Evolutionary conservation across 2,329 filamentous ascomycete genomes (phyloP), one percentile per base, ranked within the genome.

Genomic region (Cordyceps tenuipes): DNA sequence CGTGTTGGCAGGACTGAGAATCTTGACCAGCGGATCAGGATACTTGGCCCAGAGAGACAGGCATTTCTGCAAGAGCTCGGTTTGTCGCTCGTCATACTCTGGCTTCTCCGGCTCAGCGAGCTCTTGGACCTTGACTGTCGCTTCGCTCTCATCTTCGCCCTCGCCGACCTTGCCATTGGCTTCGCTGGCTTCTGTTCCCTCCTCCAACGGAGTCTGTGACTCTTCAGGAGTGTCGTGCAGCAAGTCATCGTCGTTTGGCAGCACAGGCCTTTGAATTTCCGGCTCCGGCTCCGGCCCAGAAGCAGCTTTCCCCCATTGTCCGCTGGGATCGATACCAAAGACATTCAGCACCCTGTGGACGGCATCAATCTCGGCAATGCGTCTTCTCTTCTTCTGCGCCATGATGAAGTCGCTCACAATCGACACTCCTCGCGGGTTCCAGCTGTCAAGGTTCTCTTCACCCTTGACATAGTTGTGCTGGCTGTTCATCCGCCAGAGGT

Each of bases 401-500:
- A 80, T 75, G 59, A 97, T 87, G 68, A 88, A 96, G 72, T 99
- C 94, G 61, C 86, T 85, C n/a, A 99, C 87, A 0, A 99, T 77
- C 0, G 91, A 95, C 3, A 97, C 89, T 41, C 94, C 91, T 47
- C 94, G 84, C 2, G 94, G 93, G 8, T 87, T 85, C 94, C 94
- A 99, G 60, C 86, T 85, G 2, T 80, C 85, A 44, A 99, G 78
- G 53, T 87, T 82, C 72, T 99, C 94, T 73, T 99, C 92, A 59
- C 94, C 94, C 72, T 96, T 97, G 67, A 99, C 90, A 69, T 97
- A 97, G 71, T 96, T 91, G 68, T 96, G 89, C 62, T 90, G 87
- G 17, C 92, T 97, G 72, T 91, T 95, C 85, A 97, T 91, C 59
- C 94, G 85, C 94, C 94, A 99, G 13, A 99, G 79, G 70, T 99